phyloP scores from a whole-genome alignment of 306 rosid genomes.

The Phaseolus lunatus region DNA sequence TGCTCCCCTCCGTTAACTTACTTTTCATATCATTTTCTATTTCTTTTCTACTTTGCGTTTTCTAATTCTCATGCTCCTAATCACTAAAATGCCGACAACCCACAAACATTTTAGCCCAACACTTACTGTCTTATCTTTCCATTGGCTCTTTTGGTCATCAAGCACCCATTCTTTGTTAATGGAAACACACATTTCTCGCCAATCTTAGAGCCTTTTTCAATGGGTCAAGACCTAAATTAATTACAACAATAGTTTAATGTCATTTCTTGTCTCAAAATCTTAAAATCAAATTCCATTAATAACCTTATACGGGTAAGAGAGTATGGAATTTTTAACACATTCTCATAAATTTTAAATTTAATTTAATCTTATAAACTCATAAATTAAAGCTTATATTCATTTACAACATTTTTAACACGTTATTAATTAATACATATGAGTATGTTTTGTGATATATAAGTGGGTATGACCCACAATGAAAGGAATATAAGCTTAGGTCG shows the following conservation, averaged over 20 bases:
- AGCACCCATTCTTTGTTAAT: neutral
- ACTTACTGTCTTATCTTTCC: neutral
- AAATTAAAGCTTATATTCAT: too few species aligned
- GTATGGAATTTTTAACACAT: too few species aligned
- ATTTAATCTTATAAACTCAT: too few species aligned
- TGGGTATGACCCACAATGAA: constrained; percentile 12
- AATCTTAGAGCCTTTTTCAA: neutral
- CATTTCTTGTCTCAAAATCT: neutral
- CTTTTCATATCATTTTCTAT: neutral
- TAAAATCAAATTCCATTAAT: neutral
- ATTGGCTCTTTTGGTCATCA: neutral
- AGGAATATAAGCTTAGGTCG: constrained; percentile 1
- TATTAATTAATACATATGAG: neutral
- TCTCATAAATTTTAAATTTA: too few species aligned
- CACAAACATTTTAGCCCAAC: neutral
- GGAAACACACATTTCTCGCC: neutral
- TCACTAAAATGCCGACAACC: neutral
- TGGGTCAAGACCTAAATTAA: neutral
- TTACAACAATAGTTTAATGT: neutral
- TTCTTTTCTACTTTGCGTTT: neutral
- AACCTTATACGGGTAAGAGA: neutral
- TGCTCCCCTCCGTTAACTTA: constrained; percentile 21
- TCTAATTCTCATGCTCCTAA: neutral
- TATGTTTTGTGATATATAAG: neutral
- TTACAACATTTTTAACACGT: too few species aligned